Base-by-base conservation (phyloP, 2,329 filamentous ascomycete genomes). In the Colletotrichum scovillei region DNA sequence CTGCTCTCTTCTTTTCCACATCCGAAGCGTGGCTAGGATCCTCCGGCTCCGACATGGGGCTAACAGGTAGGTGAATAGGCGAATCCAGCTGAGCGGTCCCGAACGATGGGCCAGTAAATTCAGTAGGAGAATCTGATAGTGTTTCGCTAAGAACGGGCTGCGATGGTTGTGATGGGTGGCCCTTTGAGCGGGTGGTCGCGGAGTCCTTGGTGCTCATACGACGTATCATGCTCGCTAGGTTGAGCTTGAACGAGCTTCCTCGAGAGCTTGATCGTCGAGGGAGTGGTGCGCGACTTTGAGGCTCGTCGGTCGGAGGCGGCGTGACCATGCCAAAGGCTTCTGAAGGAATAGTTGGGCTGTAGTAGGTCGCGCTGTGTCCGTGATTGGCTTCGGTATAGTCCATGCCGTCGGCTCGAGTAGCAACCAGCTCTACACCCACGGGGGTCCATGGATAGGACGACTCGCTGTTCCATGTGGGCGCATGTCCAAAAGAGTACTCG, bases 241-340 rank as follows among this genome's bases (percentile, higher is more conserved):
- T 83, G 69, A 81, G 67, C 62, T 78, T 79, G 22, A 85, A 69
- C 2, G 83, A 84, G 72, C 80, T 83, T 46, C 79, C 78, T 32
- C 79, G 78, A 5, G 82, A 82, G 32, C 78, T 74, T 24, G 80
- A 78, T 14, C 78, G 78, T 30, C 76, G 75, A 16, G 76, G 74
- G 14, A 71, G 59, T 68, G 38, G 76, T 42, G 42, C 63, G 4
- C 26, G 55, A 22, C 28, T 65, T 28, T 42, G 55, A 5, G 67
- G 69, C 53, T 76, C 74, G 35, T 75, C 69, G 9, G 66, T 69
- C 22, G 78, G 76, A 24, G 80, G 77, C 14, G 77, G 76, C 11
- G 79, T 74, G 14, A 79, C 76, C 83, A 85, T 84, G 74, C 82
- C 83, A 73, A 85, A 84, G 5, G 82, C 82, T 65, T 83, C 82